Base-by-base conservation (phyloP, 192 early-diverging fungal genomes). In the Backusella mclennaniae region DNA sequence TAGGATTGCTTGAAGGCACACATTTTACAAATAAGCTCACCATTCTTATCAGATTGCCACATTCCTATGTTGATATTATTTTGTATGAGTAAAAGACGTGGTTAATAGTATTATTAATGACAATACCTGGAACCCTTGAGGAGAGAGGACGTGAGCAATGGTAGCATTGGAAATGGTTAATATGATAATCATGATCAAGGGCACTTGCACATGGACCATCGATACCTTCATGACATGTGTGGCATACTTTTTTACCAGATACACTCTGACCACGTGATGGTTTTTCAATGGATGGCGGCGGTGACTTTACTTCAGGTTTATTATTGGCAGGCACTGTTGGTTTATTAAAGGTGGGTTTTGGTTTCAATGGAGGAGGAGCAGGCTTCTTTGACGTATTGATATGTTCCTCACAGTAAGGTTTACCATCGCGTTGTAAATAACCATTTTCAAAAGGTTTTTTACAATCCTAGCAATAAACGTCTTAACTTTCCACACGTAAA, bases 51-150 rank as follows among this genome's bases (percentile, higher is more conserved):
- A 42, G 38, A 66, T 35, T 75, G 74, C 74, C 74, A 75, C 66
- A 75, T 75, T 17, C 74, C 74, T 75, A 68, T 23, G 21, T n/a
- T 39, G 11, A 12, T 26, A 23, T 21, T 7, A 41, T 67, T 4
- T 29, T 67, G 6, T 12, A 74, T 33, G 3, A 75, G 23, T 14
- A 56, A 53, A n/a, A 59, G 52, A n/a, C 14, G 12, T 33, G 9
- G 14, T 17, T 31, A 42, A 19, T 1, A 4, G 2, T 1, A 19
- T 29, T 29, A 71, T 12, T 15, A 44, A 31, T 44, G 6, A 11
- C 8, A 46, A 33, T 77, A 73, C 82, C 82, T 66, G 82, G 82
- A n/a, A 84, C 82, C 52, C 69, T 35, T n/a, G 74, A 41, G 6
- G 82, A 84, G 33, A 84, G 36, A 1, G 63, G 56, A 14, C 70